Percentiles rank a stretch among this genome's conserved stretches.
phyloP scores from a whole-genome alignment of 495 filamentous ascomycete species.

The Daldinia grandis region DNA sequence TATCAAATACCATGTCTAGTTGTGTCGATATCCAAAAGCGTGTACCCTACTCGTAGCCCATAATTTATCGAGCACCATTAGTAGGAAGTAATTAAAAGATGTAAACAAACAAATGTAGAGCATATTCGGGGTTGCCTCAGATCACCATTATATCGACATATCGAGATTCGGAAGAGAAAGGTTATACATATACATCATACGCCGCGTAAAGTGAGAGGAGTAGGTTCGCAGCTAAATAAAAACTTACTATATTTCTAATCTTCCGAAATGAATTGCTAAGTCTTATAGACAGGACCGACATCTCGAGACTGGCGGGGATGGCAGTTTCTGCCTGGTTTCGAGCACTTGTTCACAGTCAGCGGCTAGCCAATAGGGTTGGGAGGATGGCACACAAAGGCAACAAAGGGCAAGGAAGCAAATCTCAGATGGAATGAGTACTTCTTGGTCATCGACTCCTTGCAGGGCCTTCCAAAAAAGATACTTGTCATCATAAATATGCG shows the following conservation, averaged over 20 bases:
- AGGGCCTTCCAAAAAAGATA: neutral
- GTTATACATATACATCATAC: neutral
- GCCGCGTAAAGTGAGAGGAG: neutral
- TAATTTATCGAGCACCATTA: neutral
- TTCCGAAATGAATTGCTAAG: neutral
- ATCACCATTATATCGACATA: neutral
- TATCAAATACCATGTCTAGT: neutral
- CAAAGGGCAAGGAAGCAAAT: neutral
- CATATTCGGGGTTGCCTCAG: neutral
- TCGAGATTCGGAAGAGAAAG: neutral
- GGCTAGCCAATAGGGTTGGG: neutral
- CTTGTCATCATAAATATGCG: neutral
- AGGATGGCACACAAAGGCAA: neutral
- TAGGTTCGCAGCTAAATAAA: neutral
- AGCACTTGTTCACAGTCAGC: neutral
- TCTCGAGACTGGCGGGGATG: neutral
- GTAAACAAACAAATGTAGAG: neutral
- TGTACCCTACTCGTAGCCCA: neutral
- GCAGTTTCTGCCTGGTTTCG: neutral
- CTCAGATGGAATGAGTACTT: neutral
- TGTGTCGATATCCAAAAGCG: neutral
- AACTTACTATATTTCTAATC: conserved; percentile 13
- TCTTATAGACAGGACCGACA: neutral
- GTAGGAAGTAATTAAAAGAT: neutral
- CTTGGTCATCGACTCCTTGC: neutral